These are phyloP conservation scores for Phytophthora cactorum DNA, from an alignment of 352 stramenopile genomes.

Conservation along the genomic window DNA sequence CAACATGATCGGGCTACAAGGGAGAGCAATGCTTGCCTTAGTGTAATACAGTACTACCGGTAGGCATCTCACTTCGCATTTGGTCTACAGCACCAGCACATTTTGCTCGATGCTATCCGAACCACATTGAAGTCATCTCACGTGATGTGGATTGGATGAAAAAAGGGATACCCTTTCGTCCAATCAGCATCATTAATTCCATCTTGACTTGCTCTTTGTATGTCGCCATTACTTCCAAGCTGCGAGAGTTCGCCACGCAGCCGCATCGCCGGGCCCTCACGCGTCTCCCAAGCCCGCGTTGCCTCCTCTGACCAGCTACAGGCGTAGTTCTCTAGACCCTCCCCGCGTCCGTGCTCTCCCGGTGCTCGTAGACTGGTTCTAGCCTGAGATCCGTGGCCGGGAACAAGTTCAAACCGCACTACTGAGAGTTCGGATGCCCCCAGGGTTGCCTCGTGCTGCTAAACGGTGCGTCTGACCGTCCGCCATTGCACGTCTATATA, in stretches of 20 bases:
- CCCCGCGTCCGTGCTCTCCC: slow-evolving; percentile 1
- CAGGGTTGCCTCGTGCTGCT: slow-evolving; percentile 17
- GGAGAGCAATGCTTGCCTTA: too few species aligned
- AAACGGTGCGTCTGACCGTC: slow-evolving; percentile 36
- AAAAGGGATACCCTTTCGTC: slow-evolving; percentile 19
- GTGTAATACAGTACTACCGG: too few species aligned
- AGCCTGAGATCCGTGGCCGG: slow-evolving; percentile 13
- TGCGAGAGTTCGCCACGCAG: slow-evolving; percentile 16
- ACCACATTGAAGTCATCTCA: slow-evolving; percentile 7
- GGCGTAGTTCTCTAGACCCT: background rate
- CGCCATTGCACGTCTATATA: slow-evolving; percentile 15
- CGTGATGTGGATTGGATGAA: slow-evolving; percentile 22
- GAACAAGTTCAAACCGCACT: slow-evolving; percentile 8
- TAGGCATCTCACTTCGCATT: too few species aligned
- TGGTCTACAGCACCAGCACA: too few species aligned
- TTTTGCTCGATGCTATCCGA: too few species aligned
- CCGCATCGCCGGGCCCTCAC: slow-evolving; percentile 1
- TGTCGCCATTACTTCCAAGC: background rate
- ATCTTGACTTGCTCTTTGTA: slow-evolving; percentile 21
- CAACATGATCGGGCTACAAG: too few species aligned
- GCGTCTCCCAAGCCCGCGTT: background rate
- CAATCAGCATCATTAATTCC: slow-evolving; percentile 13
- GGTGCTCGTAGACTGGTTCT: slow-evolving; percentile 14
- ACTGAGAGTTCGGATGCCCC: slow-evolving; percentile 28
- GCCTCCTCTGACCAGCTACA: slow-evolving; percentile 1